These are phyloP conservation scores for Ulota crispa DNA, from an alignment of 225 moss, liverwort and hornwort species.

Conservation along the genomic window DNA sequence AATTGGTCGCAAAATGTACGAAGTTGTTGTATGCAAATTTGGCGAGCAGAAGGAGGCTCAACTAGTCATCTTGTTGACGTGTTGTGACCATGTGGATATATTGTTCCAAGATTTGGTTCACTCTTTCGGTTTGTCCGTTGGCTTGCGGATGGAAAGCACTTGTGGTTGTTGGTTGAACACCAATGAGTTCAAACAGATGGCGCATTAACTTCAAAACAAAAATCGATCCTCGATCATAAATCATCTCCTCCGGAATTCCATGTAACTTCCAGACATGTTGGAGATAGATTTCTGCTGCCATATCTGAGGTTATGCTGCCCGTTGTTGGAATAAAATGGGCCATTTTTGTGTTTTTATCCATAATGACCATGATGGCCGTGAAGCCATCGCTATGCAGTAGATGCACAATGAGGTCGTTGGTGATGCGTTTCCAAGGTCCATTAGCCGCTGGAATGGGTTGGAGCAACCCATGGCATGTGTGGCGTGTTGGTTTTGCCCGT, in stretches of 20 bases:
- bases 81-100: too few relatives aligned
- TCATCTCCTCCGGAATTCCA: not conserved
- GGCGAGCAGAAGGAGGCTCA: too few relatives aligned
- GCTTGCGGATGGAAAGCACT: too few relatives aligned
- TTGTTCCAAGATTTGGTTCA: too few relatives aligned
- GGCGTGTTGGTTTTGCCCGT: not conserved
- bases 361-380: not conserved
- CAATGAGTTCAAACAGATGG: too few relatives aligned
- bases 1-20: too few relatives aligned
- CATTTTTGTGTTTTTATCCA: not conserved
- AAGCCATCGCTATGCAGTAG: not conserved
- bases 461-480: not conserved
- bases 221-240: not conserved
- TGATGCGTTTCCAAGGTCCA: not conserved
- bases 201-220: too few relatives aligned
- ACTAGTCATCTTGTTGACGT: too few relatives aligned
- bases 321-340: not conserved
- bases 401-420: not conserved
- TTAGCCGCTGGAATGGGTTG: not conserved
- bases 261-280: not conserved
- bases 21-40: too few relatives aligned
- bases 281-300: not conserved
- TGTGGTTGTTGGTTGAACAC: fast-evolving
- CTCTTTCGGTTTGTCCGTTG: too few relatives aligned
- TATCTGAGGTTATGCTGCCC: not conserved